These are phyloP conservation scores for Thelonectria blattea DNA, from an alignment of 2,329 filamentous ascomycete genomes.

Conservation along the genomic window DNA sequence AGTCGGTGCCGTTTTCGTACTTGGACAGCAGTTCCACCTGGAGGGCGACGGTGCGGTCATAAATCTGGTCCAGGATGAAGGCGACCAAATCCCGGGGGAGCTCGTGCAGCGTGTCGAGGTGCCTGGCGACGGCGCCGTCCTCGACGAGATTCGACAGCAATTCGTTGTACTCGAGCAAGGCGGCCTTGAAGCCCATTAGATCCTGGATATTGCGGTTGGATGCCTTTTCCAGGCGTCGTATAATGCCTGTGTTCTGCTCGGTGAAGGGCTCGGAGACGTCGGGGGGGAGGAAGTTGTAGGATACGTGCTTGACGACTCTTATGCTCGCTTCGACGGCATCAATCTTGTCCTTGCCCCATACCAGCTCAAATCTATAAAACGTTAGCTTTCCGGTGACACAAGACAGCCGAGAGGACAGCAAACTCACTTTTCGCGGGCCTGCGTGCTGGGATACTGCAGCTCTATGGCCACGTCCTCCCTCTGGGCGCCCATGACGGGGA, in stretches of 20 bases:
- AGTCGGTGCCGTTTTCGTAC: conserved; percentile 90
- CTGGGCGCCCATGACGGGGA: conserved; percentile 55
- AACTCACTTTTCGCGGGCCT: conserved; percentile 69
- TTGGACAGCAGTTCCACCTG: conserved; percentile 82
- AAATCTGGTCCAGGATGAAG: conserved; percentile 85
- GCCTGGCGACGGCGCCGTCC: conserved; percentile 73
- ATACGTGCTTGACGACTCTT: conserved; percentile 71
- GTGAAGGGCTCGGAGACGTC: conserved; percentile 71
- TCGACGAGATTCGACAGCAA: conserved; percentile 68
- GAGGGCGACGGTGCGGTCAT: conserved; percentile 90
- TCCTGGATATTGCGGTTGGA: conserved; percentile 69
- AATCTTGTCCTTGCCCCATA: conserved; percentile 79
- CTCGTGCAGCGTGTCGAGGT: conserved; percentile 71
- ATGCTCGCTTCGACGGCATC: conserved; percentile 78
- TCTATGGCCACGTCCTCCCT: conserved; percentile 65
- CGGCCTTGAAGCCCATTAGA: conserved; percentile 71
- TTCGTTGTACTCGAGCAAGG: conserved; percentile 79
- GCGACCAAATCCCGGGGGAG: conserved; percentile 76
- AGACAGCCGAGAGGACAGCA: neutral
- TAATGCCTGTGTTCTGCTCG: conserved; percentile 75
- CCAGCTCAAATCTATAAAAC: conserved; percentile 61
- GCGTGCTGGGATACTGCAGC: conserved; percentile 83
- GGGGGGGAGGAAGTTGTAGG: conserved; percentile 77
- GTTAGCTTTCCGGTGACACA: conserved; percentile 24
- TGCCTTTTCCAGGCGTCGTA: conserved; percentile 78